Base-by-base conservation (phyloP, 306 rosid species). In the Cicer bijugum region DNA sequence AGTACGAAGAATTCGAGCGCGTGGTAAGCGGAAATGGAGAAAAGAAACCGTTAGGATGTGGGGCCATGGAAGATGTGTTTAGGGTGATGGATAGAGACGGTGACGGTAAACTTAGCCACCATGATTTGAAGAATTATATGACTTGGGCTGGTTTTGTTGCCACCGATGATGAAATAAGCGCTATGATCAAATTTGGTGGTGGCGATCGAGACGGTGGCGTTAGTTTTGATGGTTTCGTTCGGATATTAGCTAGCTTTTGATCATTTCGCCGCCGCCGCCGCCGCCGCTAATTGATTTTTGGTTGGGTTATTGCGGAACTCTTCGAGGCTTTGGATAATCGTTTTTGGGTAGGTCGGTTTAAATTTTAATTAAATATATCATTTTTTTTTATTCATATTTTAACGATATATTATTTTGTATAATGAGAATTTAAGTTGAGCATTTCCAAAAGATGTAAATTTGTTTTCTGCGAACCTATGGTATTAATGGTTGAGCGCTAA, bases 11-110 rank as follows among this genome's bases (percentile, higher is more conserved):
- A 77, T 95, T 95, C 80, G 93, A 95, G 84, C 80, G 86, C 23
- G 93, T 91, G 42, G 84, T 91, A 12, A 57, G 78, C 45, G 85
- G 76, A 0, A 57, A 76, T 11, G 35, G n/a, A 23, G 76, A 61
- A 66, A 78, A 20, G 40, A 75, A 55, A 1, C 19, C 82, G 43
- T 35, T 12, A 1, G 83, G 78, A 15, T 77, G 80, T 12, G 84
- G 83, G 28, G 80, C 93, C 4, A 87, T 95, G 92, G 93, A 87
- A 66, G 99, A 95, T 9, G 96, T 87, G 72, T 95, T 91, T 72
- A 88, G 74, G 84, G 84, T 78, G 7, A 95, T 95, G 96, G 97
- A 95, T 74, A 87, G 75, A 68, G 99, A 95, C 62, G 99, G 93
- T 3, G 99, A 95, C 51, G 99, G 99, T 14, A 82, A 72, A 65